Evolutionary conservation across 345 rosid genomes (phyloP), one percentile per base, ranked within the genome.

Genomic region (Linum lewisii): DNA sequence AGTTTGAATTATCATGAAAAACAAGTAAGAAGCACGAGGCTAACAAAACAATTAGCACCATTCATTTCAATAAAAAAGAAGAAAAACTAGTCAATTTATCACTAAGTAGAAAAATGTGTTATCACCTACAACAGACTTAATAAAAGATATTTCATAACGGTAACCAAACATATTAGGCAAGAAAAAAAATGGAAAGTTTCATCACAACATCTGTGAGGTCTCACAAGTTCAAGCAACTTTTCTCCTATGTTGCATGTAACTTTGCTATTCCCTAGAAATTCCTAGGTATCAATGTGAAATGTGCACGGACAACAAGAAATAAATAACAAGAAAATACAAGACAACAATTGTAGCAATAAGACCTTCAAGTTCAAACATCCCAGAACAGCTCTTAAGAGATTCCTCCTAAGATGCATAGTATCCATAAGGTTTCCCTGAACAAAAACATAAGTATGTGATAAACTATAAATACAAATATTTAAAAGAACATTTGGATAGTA

Each of bases 351-450:
- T n/a, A 61, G 21, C 47, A 63, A 66, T 74, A 80, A 69, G 51
- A 91, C 98, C 95, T 86, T 84, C 80, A 69, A 75, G 66, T 67
- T 81, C 56, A 86, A 66, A 53, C 70, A 71, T 60, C 71, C 75
- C 77, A 88, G 74, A 61, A 79, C 70, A 67, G 82, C 77, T 67
- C 85, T 74, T 56, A 88, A 76, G 34, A 92, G 79, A 76, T 78
- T 84, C 69, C 79, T 88, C 77, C 96, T 78, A 22, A 81, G 83
- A 77, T 84, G 85, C 69, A 88, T 72, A 68, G 77, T 79, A 66
- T 86, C 96, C 64, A 66, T 86, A 65, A 79, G 72, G 69, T 86
- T 83, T 67, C 88, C 96, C 96, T 92, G 81, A 72, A 82, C 42
- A 68, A 55, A 59, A 37, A 32, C n/a, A 14, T 20, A 60, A 38